Evolutionary conservation across 2,329 filamentous ascomycete genomes (phyloP), one percentile per base, ranked within the genome.

Genomic region (Chaetoscypha palmicola): DNA sequence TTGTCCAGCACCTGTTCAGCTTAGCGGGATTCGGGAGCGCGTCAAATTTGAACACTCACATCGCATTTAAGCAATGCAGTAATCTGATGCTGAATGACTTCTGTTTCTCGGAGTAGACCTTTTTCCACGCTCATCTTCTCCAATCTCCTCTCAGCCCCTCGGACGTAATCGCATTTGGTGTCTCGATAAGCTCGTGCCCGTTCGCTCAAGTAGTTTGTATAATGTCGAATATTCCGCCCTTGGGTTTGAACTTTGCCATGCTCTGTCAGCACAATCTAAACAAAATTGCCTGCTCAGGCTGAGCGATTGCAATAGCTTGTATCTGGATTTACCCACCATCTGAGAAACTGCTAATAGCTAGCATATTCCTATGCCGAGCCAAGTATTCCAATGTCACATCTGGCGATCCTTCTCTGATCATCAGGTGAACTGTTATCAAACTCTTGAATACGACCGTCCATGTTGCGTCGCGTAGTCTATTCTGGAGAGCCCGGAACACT

Each of bases 391-490:
- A 72, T 2, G 92, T 95, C 38, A 89, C 85, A 63, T 97, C 88
- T 24, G 83, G 81, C 52, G 90, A 83, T 42, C 92, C 92, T 68
- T 98, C 92, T 55, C 92, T 80, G 62, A 98, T 92, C 92, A 98
- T 97, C 49, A 97, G 71, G 65, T 98, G 92, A 36, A 94, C 81
- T 38, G 94, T 92, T 58, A 97, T 95, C 55, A 98, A 73, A 58
- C 88, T 83, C 72, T 98, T 98, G 81, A 96, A 95, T 53, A 95
- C 91, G 46, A 97, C 89, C n/a, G 92, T 98, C 92, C 92, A 98
- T 73, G 92, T 95, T 55, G 91, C 91, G 65, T 98, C 92, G 63
- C 89, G 83, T 54, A 98, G 68, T 41, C 92, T 81, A 63, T 88
- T 80, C 62, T 94, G 89, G 43, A 98, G 72, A 32, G 89, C 87